Evolutionary conservation across 305 asterid species (phyloP).

Genomic region (Rubia tinctorum): DNA sequence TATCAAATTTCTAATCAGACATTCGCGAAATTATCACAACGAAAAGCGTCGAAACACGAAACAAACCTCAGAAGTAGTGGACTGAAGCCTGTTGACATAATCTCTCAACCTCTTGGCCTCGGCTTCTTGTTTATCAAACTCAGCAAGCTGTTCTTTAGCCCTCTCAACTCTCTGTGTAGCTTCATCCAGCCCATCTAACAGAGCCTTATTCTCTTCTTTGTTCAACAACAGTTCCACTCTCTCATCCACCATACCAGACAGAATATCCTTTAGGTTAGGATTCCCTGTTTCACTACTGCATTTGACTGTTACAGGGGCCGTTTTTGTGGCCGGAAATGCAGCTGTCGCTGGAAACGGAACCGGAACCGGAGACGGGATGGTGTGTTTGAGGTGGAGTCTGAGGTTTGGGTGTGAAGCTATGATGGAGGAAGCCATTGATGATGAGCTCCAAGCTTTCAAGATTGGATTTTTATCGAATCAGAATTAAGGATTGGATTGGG

Average conservation of each 20-base stretch:
- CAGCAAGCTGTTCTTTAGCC: slow-evolving; percentile 74
- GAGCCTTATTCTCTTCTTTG: slow-evolving; percentile 72
- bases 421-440: slow-evolving; percentile 21
- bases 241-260: slow-evolving; percentile 76
- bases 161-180: slow-evolving; percentile 75
- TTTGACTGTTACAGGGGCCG: slow-evolving; percentile 15
- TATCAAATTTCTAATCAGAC: background rate
- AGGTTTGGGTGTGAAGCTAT: slow-evolving; percentile 19
- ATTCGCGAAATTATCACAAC: too few relatives aligned
- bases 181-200: slow-evolving; percentile 75
- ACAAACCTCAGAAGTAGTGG: slow-evolving; percentile 71
- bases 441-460: background rate
- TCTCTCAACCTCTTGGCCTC: slow-evolving; percentile 58
- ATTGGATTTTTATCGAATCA: background rate
- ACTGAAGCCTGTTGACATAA: slow-evolving; percentile 65
- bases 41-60: background rate
- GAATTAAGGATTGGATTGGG: background rate
- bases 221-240: slow-evolving; percentile 62
- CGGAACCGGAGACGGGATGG: slow-evolving; percentile 5
- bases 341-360: slow-evolving; percentile 7
- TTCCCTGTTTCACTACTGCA: slow-evolving; percentile 35
- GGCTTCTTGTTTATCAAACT: slow-evolving; percentile 70
- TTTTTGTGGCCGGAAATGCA: slow-evolving; percentile 7
- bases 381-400: slow-evolving; percentile 14
- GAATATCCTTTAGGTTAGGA: slow-evolving; percentile 43